Conservation (phyloP, 257 asterid genomes). For the Solanum lycopersicoides region DNA sequence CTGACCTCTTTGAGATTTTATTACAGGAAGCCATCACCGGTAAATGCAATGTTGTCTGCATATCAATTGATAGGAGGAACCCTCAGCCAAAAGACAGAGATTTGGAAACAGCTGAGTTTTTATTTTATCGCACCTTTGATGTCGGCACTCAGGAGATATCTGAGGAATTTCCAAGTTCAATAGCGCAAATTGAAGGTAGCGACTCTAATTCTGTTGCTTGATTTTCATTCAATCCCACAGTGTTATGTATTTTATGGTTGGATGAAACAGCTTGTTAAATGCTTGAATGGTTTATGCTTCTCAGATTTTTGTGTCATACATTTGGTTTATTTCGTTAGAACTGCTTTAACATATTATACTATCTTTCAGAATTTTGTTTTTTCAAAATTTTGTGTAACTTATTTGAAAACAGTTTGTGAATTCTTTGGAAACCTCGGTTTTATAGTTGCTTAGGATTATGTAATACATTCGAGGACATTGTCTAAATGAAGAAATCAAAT, state of each 20-base stretch:
- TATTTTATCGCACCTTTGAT: conserved; percentile 41
- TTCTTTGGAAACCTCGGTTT: neutral
- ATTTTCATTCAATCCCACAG: neutral
- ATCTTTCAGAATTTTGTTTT: neutral
- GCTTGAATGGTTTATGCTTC: neutral
- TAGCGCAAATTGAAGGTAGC: conserved; percentile 26
- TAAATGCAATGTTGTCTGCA: conserved; percentile 37
- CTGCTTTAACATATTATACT: neutral
- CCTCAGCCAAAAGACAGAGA: conserved; percentile 38
- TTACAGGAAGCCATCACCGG: conserved; percentile 37
- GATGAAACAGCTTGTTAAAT: neutral
- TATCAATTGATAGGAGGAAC: conserved; percentile 30
- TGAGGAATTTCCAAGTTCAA: conserved; percentile 18
- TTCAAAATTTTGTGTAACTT: neutral
- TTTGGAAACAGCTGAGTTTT: conserved; percentile 23
- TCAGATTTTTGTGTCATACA: neutral
- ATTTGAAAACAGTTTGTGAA: neutral
- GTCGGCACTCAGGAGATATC: conserved; percentile 18
- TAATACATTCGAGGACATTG: neutral
- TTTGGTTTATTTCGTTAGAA: neutral
- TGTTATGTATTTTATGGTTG: neutral
- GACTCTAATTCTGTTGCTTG: neutral
- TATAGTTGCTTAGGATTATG: neutral
- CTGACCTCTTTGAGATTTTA: neutral
- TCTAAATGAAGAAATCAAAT: neutral